Evolutionary conservation across 2,329 filamentous ascomycete species (phyloP).

Genomic region (Ophiostoma montium): DNA sequence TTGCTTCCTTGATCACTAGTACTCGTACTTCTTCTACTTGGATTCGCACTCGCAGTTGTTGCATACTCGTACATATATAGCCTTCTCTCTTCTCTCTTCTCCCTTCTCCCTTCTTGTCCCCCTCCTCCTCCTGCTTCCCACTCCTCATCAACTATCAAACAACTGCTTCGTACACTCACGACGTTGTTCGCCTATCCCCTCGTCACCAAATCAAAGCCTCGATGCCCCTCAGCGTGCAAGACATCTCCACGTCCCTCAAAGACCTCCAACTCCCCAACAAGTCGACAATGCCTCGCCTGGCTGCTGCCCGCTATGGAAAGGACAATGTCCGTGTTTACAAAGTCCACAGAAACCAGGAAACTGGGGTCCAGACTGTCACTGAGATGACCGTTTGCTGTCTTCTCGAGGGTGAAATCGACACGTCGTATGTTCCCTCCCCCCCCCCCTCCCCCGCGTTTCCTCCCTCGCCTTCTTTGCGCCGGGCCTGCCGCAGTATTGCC

Average conservation of each 20-base stretch:
- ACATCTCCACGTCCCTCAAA: neutral
- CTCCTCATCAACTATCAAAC: too few species aligned
- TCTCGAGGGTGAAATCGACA: constrained; percentile 83
- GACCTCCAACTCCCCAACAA: neutral
- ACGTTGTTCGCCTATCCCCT: neutral
- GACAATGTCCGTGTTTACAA: constrained; percentile 99
- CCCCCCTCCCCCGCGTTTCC: neutral
- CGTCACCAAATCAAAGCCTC: neutral
- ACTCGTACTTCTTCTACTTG: too few species aligned
- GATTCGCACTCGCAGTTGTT: too few species aligned
- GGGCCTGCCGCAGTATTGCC: too few species aligned
- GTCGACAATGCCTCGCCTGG: constrained; percentile 37
- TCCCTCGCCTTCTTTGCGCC: neutral
- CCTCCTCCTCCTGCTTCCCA: too few species aligned
- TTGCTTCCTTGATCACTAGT: too few species aligned
- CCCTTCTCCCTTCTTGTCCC: too few species aligned
- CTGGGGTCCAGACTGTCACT: constrained; percentile 68
- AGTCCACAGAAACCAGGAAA: constrained; percentile 64
- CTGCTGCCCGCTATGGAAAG: constrained; percentile 70
- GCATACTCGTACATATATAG: too few species aligned
- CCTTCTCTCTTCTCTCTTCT: too few species aligned
- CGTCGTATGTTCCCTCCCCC: constrained; percentile 40
- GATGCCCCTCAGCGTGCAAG: neutral
- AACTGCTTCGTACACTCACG: too few species aligned
- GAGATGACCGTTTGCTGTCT: constrained; percentile 94